Evolutionary conservation across 352 stramenopile species (phyloP).

Genomic region (Globisporangium cylindrosporum): DNA sequence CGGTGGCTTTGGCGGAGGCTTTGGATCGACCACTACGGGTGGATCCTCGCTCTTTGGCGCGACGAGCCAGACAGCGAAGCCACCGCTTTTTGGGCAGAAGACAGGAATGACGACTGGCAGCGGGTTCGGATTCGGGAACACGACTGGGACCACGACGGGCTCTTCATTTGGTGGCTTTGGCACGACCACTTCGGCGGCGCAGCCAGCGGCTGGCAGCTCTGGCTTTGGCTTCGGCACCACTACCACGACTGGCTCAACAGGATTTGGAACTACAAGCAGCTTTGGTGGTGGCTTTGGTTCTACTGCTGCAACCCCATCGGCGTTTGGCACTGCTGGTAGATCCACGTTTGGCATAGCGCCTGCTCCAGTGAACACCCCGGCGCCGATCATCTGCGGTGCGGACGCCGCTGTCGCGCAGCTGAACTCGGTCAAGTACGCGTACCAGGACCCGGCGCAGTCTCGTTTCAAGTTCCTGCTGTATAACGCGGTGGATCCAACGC

Average conservation of each 20-base stretch:
- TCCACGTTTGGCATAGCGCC: constrained; percentile 35
- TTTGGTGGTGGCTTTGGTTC: constrained; percentile 12
- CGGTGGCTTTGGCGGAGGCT: constrained; percentile 10
- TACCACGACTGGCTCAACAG: background rate
- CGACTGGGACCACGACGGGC: constrained; percentile 18
- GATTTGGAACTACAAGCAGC: background rate
- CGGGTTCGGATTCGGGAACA: constrained; percentile 33
- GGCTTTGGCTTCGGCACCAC: constrained; percentile 18
- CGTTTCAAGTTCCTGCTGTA: constrained; percentile 90
- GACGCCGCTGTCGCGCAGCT: constrained; percentile 78
- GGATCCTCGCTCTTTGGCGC: constrained; percentile 22
- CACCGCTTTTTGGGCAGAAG: constrained; percentile 48
- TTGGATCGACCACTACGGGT: constrained; percentile 20
- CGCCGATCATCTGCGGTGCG: constrained; percentile 69
- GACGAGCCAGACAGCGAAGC: constrained; percentile 31
- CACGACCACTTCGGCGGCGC: constrained; percentile 7
- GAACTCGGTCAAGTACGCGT: constrained; percentile 80
- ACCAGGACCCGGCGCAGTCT: constrained; percentile 79
- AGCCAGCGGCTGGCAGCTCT: constrained; percentile 22
- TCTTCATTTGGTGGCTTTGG: constrained; percentile 35
- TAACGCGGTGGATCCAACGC: constrained; percentile 83
- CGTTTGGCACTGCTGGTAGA: constrained; percentile 27
- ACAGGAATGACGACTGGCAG: constrained; percentile 23
- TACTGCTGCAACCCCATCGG: constrained; percentile 16
- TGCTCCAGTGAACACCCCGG: constrained; percentile 36